Evolutionary conservation across 73 alveolate species (phyloP), one percentile per base, ranked within the genome.

Genomic region (Breviolum minutum): DNA sequence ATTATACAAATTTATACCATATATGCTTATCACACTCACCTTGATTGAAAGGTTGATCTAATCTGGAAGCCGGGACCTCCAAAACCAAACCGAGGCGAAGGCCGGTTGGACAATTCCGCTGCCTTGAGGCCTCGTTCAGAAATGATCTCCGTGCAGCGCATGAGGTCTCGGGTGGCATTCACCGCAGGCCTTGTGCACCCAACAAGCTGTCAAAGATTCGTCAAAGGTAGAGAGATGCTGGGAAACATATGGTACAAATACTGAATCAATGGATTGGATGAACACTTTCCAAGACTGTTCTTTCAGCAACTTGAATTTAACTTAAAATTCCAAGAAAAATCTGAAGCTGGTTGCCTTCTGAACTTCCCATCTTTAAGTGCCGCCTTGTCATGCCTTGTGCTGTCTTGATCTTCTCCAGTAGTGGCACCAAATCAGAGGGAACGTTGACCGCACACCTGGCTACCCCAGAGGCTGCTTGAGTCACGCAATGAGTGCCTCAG

Each of bases 121-220:
- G 98, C 98, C 71, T 76, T 92, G 48, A 92, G 48, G 69, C 98
- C 98, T 92, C 90, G 76, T 29, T 92, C 98, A 3, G 98, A 92
- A 84, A 92, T 92, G 63, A 92, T 74, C 98, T 92, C 98, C 29
- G 98, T 92, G 69, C 98, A 92, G 80, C 87, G 98, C 98, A 92
- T 92, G 81, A 92, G 64, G 24, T 92, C 98, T 32, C 98, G 77
- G 48, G 98, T 76, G 73, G 98, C 98, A 69, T 63, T 92, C 54
- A 92, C 98, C 69, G 98, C 90, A 13, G 83, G 91, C 98, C 98
- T 92, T 70, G 70, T 5, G 73, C 13, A 80, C 3, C 54, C 54
- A 3, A 2, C 54, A 22, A 80, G 89, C 16, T 7, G 70, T 26
- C 29, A 40, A 40, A 40, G 54, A 40, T 40, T 40, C 0, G 54